Evolutionary conservation across 1,284 basidiomycete genomes (phyloP), one percentile per base, ranked within the genome.

Genomic region (Neonothopanus nambi): DNA sequence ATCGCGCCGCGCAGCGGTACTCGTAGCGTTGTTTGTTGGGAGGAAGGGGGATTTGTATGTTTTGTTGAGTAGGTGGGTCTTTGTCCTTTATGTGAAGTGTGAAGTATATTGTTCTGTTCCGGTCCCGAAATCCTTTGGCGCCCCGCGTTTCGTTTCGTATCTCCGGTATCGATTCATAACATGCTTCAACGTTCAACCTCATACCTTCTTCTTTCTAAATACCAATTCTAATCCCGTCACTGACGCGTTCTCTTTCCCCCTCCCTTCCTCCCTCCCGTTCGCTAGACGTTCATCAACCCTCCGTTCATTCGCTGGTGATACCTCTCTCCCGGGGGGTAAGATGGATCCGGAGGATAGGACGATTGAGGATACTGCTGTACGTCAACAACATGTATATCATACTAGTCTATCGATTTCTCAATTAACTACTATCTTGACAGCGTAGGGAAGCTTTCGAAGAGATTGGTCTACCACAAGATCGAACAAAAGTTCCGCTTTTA

Each of bases 241-340:
- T 21, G n/a, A n/a, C n/a, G n/a, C n/a, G n/a, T n/a, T n/a, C n/a
- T 45, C 20, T 21, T 24, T 28, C 6, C 6, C 26, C 39, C 6
- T 15, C 15, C 18, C 11, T 20, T 35, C 24, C 28, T 36, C 23
- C 6, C 7, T 12, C 20, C 40, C 3, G 5, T 37, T 23, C 20
- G 17, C 7, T 38, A 93, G 91, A 56, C 84, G 92, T 1, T 83
- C 91, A 1, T 75, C 85, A 0, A 80, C 80, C 1, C 70, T 94
- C 62, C 75, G 84, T 39, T 79, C 85, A 3, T 95, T 89, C 61
- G 89, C 91, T 0, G 88, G 89, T 0, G 91, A 94, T 66, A 94
- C 92, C 0, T 87, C 89, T 1, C 69, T 94, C 3, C 91, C 91
- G 0, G 92, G 92, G 3, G 91, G 92, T 0, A 91, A 86, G 63